Conservation (phyloP, 1,284 basidiomycete genomes). For the Cutaneotrichosporon dermatis region DNA sequence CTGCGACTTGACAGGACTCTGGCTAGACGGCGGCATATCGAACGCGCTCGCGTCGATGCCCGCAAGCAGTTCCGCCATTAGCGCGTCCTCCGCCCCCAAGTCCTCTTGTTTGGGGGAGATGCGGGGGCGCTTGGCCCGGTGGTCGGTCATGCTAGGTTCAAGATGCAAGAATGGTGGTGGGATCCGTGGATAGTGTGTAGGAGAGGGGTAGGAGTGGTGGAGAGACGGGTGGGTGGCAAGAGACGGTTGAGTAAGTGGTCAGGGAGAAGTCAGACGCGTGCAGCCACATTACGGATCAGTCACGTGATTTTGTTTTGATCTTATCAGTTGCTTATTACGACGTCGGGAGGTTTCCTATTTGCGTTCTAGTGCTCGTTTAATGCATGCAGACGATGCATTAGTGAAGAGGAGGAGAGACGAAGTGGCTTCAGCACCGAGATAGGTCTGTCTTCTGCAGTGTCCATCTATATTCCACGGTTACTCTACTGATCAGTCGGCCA, state of each 20-base stretch:
- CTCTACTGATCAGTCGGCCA: no score
- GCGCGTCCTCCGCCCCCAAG: conserved; percentile 28
- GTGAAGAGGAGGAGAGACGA: no score
- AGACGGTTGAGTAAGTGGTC: background rate
- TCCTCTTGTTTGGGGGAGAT: background rate
- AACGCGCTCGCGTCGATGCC: conserved; percentile 45
- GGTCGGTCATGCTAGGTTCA: background rate
- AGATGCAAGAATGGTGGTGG: conserved; percentile 2
- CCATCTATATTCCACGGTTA: no score
- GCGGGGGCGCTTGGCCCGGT: conserved; percentile 3
- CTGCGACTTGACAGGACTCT: conserved; percentile 5
- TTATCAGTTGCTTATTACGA: background rate
- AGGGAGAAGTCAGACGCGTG: conserved; percentile 1
- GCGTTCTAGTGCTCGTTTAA: background rate
- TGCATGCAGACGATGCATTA: no score
- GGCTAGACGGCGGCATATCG: conserved; percentile 15
- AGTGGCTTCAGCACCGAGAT: no score
- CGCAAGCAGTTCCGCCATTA: conserved; percentile 44
- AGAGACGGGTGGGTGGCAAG: background rate
- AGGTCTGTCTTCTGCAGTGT: no score
- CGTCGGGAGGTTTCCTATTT: background rate
- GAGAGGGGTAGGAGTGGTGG: background rate
- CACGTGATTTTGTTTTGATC: background rate
- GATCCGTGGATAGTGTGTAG: background rate
- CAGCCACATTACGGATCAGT: background rate